Percentiles rank a stretch among this genome's conserved stretches.
Conservation (phyloP, 2,329 filamentous ascomycete species). For the Diatrype stigma region DNA sequence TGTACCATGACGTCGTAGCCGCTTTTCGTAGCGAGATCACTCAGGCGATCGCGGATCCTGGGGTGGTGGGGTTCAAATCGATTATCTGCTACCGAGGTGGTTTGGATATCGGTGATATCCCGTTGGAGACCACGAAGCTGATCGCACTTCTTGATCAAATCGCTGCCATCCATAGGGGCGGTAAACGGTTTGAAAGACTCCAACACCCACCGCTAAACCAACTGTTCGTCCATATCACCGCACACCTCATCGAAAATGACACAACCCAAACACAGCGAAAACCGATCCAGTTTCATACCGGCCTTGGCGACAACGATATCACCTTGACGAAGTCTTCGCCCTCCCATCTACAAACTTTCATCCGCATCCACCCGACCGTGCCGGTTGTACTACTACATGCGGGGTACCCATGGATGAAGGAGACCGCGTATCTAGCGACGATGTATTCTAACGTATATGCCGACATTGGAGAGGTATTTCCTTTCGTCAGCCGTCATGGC, state of each 20-base stretch:
- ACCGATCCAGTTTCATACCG: conserved; percentile 80
- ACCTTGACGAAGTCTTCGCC: conserved; percentile 67
- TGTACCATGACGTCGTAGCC: conserved; percentile 41
- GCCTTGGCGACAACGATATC: conserved; percentile 77
- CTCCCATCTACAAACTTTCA: conserved; percentile 68
- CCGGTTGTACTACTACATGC: conserved; percentile 77
- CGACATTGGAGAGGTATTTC: conserved; percentile 80
- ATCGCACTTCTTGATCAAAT: conserved; percentile 37
- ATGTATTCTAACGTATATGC: conserved; percentile 78
- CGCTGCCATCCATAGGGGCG: conserved; percentile 24
- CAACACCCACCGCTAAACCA: conserved; percentile 65
- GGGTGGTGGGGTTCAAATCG: conserved; percentile 77
- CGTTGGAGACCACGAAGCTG: conserved; percentile 31
- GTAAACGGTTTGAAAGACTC: conserved; percentile 45
- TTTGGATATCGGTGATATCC: conserved; percentile 48
- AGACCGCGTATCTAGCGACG: conserved; percentile 73
- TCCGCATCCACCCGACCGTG: conserved; percentile 63
- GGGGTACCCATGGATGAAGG: conserved; percentile 74
- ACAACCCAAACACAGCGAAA: conserved; percentile 51
- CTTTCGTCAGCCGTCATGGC: conserved; percentile 70
- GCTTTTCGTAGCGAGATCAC: conserved; percentile 51
- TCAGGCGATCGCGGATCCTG: conserved; percentile 55
- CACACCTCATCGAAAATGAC: conserved; percentile 51
- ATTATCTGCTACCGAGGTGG: conserved; percentile 80
- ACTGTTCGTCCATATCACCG: conserved; percentile 61